Conservation (phyloP, 495 filamentous ascomycete genomes). For the Daldinia bambusicola region DNA sequence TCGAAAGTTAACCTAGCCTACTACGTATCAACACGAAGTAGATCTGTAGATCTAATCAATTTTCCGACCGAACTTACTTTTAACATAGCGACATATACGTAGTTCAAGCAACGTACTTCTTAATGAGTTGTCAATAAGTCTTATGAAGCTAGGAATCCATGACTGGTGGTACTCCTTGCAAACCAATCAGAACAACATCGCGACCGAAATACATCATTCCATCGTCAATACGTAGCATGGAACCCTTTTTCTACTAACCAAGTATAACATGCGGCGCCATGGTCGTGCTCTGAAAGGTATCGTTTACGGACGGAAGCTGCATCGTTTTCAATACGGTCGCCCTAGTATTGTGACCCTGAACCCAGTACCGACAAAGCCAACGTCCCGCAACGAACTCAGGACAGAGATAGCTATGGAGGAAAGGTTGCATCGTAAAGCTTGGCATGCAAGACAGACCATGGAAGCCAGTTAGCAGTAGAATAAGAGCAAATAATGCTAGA, state of each 20-base stretch:
- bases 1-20: slow-evolving; percentile 17
- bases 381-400: slow-evolving; percentile 25
- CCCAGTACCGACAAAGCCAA: slow-evolving; percentile 29
- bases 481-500: slow-evolving; percentile 9
- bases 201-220: slow-evolving; percentile 22
- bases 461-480: slow-evolving; percentile 22
- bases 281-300: slow-evolving; percentile 33
- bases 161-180: slow-evolving; percentile 7
- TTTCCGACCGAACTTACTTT: slow-evolving; percentile 5
- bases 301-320: slow-evolving; percentile 23
- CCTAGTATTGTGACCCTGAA: slow-evolving; percentile 29
- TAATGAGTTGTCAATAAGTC: slow-evolving; percentile 13
- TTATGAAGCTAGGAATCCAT: slow-evolving; percentile 19
- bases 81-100: neutral
- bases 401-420: slow-evolving; percentile 28
- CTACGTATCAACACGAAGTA: slow-evolving; percentile 38
- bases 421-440: slow-evolving; percentile 46
- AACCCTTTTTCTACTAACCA: slow-evolving; percentile 14
- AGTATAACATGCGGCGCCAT: slow-evolving; percentile 30
- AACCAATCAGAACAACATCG: slow-evolving; percentile 11
- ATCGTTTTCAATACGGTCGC: slow-evolving; percentile 39
- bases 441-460: slow-evolving; percentile 44
- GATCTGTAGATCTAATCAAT: slow-evolving; percentile 39
- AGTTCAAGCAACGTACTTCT: slow-evolving; percentile 4
- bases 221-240: slow-evolving; percentile 29